Conservation (phyloP, 805 yeast species). For the Candida khao-thaluensis region DNA sequence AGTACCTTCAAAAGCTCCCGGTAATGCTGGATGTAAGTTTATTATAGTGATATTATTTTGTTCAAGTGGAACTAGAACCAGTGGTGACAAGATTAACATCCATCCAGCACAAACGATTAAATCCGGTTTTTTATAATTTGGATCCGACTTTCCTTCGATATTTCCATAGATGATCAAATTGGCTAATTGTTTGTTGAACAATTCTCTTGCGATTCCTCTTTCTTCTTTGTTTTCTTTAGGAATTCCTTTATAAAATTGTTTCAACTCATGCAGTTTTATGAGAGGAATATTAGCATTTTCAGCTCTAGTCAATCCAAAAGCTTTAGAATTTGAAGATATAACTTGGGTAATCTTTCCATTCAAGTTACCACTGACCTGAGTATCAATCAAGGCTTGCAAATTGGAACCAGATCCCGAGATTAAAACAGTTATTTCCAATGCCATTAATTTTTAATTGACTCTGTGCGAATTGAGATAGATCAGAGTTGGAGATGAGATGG, state of each 20-base stretch:
- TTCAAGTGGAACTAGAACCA: slow-evolving; percentile 66
- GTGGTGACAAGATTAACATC: slow-evolving; percentile 87
- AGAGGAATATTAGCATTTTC: slow-evolving; percentile 65
- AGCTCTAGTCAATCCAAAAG: slow-evolving; percentile 86
- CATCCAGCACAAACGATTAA: slow-evolving; percentile 97
- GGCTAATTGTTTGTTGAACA: slow-evolving; percentile 79
- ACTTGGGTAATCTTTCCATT: slow-evolving; percentile 68
- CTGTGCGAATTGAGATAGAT: slow-evolving; percentile 6
- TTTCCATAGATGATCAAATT: slow-evolving; percentile 55
- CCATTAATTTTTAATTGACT: slow-evolving; percentile 6
- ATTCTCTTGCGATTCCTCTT: slow-evolving; percentile 60
- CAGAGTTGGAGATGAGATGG: too few species aligned
- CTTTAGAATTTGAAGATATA: slow-evolving; percentile 80
- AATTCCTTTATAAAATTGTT: slow-evolving; percentile 68
- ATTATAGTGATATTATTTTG: slow-evolving; percentile 71
- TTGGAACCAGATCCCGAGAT: slow-evolving; percentile 97
- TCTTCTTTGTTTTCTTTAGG: slow-evolving; percentile 64
- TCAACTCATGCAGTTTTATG: slow-evolving; percentile 60
- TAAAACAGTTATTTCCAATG: slow-evolving; percentile 58
- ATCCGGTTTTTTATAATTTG: slow-evolving; percentile 58
- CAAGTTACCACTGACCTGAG: slow-evolving; percentile 41
- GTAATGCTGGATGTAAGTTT: slow-evolving; percentile 94
- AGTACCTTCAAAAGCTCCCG: slow-evolving; percentile 96
- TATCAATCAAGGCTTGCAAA: slow-evolving; percentile 89
- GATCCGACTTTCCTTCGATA: slow-evolving; percentile 29